Base-by-base conservation (phyloP, 108 stramenopile species). In the Licmophora abbreviata region DNA sequence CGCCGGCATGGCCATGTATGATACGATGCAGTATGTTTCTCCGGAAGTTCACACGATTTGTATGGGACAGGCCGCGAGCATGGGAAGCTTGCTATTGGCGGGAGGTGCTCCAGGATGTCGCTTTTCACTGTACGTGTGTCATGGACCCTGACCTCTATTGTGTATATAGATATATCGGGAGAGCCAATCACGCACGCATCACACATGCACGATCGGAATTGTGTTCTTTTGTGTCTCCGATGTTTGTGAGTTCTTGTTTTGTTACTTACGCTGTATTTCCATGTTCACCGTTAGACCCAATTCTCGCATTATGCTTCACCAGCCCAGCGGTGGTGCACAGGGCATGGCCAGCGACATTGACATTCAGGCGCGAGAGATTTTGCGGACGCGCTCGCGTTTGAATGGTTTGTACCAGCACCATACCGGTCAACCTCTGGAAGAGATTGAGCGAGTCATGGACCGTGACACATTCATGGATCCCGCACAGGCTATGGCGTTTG, bases 21-120 rank as follows among this genome's bases (percentile, higher is more conserved):
- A 96, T 70, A 96, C 95, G 14, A 94, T 96, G 95, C 97, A 95
- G 63, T 96, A 95, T 74, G 83, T 96, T 59, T 81, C 77, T 9
- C 88, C 93, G 0, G 73, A 81, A 25, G 79, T 63, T 22, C 79
- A 84, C 54, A 98, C 97, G 23, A 93, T 98, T 49, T 95, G 93
- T 59, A 95, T 98, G 95, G 97, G 97, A 17, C 97, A 98, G 59
- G 96, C 96, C 7, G 89, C 92, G 3, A 82, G 79, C 58, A 97
- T 97, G 96, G 96, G 92, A 27, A 79, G 76, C 34, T 61, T 97
- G 15, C 59, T 97, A 0, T 65, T 97, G 45, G 87, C 93, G 9
- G 94, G 92, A 1, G 96, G 96, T 0, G 63, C 64, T 30, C 65
- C 70, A 0, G 88, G 84, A 0, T 77, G 73, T 66, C 75, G 90